These are phyloP conservation scores for Fraxinus pennsylvanica DNA, from an alignment of 257 asterid species.

Conservation along the genomic window DNA sequence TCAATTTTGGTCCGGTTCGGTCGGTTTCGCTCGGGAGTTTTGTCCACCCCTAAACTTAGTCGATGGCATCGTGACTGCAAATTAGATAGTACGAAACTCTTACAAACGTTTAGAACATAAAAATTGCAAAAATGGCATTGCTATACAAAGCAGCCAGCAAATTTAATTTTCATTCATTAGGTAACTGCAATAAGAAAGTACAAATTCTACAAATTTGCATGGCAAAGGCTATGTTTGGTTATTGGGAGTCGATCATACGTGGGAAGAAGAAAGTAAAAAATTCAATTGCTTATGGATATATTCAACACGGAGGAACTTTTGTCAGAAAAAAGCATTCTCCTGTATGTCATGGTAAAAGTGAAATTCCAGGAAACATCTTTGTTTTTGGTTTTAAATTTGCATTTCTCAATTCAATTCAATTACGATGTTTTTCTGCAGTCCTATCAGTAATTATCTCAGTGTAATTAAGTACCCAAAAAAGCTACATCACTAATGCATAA, in stretches of 20 bases:
- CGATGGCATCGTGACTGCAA: neutral
- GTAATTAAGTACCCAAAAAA: neutral
- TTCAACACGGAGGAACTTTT: neutral
- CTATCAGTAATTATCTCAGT: neutral
- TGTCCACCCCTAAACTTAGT: too few relatives aligned
- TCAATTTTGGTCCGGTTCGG: too few relatives aligned
- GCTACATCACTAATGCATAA: neutral
- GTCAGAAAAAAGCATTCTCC: neutral
- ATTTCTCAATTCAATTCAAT: neutral
- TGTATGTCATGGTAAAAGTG: neutral
- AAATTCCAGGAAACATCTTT: neutral
- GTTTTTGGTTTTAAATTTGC: neutral
- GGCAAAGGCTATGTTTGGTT: neutral
- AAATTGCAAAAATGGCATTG: too few relatives aligned
- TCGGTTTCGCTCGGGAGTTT: too few relatives aligned
- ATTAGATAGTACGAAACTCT: neutral
- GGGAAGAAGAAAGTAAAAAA: neutral
- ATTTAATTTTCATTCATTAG: too few relatives aligned
- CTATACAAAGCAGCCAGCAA: too few relatives aligned
- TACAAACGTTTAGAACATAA: neutral
- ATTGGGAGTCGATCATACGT: neutral
- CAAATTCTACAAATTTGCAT: neutral
- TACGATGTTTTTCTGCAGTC: neutral
- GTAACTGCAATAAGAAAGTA: too few relatives aligned
- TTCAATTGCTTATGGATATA: neutral